Evolutionary conservation across 2,329 filamentous ascomycete genomes (phyloP).

Genomic region (Arthroderma sp.): DNA sequence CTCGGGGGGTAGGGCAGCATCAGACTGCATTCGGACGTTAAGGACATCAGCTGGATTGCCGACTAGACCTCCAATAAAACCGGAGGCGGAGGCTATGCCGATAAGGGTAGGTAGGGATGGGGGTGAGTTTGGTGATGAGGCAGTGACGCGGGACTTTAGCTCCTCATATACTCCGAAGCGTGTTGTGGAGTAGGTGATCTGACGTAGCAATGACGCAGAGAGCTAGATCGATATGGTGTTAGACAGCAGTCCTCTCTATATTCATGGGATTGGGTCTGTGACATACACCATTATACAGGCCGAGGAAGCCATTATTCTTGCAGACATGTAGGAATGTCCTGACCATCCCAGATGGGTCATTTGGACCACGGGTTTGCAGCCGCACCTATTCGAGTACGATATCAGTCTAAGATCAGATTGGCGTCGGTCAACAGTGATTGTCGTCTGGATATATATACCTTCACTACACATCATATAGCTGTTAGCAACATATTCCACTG

Average conservation of each 20-base stretch:
- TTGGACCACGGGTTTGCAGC: conserved; percentile 67
- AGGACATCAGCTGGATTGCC: conserved; percentile 93
- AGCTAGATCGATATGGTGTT: conserved; percentile 36
- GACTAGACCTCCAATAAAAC: conserved; percentile 74
- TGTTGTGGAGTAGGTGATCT: conserved; percentile 90
- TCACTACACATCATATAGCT: conserved; percentile 33
- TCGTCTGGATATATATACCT: conserved; percentile 27
- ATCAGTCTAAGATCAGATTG: background rate
- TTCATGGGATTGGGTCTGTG: conserved; percentile 2
- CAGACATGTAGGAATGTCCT: conserved; percentile 76
- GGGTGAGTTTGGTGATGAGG: conserved; percentile 30
- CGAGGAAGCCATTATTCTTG: conserved; percentile 58
- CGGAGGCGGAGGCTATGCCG: conserved; percentile 68
- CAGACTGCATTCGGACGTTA: conserved; percentile 98
- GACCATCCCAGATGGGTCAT: conserved; percentile 67
- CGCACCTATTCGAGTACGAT: conserved; percentile 48
- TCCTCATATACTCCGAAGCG: conserved; percentile 96
- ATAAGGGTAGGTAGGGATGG: conserved; percentile 67
- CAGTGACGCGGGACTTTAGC: conserved; percentile 59
- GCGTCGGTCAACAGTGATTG: background rate
- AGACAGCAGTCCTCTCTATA: background rate
- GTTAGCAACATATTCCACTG: conserved; percentile 11
- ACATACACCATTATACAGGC: conserved; percentile 70
- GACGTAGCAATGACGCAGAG: conserved; percentile 81
- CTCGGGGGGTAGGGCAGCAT: conserved; percentile 57